These are phyloP conservation scores for Calonectria leucothoes DNA, from an alignment of 2,329 filamentous ascomycete species.

Conservation along the genomic window DNA sequence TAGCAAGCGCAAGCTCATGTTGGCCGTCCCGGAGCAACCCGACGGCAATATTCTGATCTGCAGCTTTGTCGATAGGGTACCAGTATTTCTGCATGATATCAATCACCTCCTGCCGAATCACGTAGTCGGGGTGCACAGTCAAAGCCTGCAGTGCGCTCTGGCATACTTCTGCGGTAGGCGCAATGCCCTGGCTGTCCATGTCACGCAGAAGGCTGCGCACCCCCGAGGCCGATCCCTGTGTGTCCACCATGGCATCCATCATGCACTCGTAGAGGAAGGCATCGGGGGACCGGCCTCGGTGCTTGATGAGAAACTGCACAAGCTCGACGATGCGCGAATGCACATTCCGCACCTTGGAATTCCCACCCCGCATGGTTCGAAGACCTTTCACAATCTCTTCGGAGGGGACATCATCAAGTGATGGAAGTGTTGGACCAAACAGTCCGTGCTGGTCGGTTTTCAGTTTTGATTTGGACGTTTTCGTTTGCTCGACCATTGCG, in stretches of 20 bases:
- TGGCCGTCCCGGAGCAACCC: constrained; percentile 85
- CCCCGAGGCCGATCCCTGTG: constrained; percentile 73
- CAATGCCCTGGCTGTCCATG: constrained; percentile 72
- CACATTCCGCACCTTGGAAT: constrained; percentile 35
- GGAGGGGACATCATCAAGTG: constrained; percentile 13
- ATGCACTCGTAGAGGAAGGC: constrained; percentile 77
- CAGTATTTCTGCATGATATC: constrained; percentile 80
- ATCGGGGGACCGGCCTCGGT: constrained; percentile 66
- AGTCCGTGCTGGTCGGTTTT: neutral
- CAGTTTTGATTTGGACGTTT: neutral
- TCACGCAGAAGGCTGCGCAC: constrained; percentile 76
- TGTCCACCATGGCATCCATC: constrained; percentile 76
- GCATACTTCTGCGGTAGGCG: constrained; percentile 74
- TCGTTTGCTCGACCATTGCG: neutral
- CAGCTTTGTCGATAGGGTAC: constrained; percentile 63
- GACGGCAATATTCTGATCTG: constrained; percentile 75
- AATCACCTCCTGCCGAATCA: constrained; percentile 78
- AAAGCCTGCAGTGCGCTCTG: constrained; percentile 79
- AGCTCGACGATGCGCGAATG: constrained; percentile 51
- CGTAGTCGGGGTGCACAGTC: constrained; percentile 86
- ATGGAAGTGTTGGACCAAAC: constrained; percentile 20
- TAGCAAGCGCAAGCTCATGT: constrained; percentile 81
- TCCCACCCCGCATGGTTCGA: constrained; percentile 39
- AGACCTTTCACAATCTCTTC: constrained; percentile 43
- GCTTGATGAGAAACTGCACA: constrained; percentile 68